Percentiles rank a stretch among this genome's conserved stretches.
Conservation (phyloP, 2,329 filamentous ascomycete species). For the Neonectria magnoliae region DNA sequence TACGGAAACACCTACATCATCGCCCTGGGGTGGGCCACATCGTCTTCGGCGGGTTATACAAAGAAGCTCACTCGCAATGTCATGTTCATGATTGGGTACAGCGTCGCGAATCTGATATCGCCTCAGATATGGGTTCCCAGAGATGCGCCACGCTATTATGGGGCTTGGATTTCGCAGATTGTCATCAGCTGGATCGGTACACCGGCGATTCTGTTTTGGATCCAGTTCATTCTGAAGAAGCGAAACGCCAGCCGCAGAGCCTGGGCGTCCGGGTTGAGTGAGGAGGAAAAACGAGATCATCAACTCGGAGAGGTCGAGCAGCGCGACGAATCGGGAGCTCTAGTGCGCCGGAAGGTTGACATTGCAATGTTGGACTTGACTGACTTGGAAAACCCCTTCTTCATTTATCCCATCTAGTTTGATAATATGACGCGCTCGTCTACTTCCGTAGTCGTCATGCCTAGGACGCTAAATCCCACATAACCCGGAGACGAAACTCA, state of each 20-base stretch:
- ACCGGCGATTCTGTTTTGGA: slow-evolving; percentile 46
- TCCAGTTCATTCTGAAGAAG: slow-evolving; percentile 43
- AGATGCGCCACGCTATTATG: slow-evolving; percentile 41
- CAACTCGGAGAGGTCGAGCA: slow-evolving; percentile 30
- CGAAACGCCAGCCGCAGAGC: slow-evolving; percentile 45
- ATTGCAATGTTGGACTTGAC: slow-evolving; percentile 50
- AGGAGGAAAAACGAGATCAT: slow-evolving; percentile 39
- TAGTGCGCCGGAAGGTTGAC: slow-evolving; percentile 46
- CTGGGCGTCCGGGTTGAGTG: slow-evolving; percentile 28
- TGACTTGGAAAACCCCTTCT: slow-evolving; percentile 52
- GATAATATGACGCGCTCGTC: neutral
- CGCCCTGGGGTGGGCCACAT: slow-evolving; percentile 50
- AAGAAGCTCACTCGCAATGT: slow-evolving; percentile 56
- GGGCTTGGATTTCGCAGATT: slow-evolving; percentile 39
- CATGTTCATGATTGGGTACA: slow-evolving; percentile 51
- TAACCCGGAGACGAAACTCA: too few species aligned
- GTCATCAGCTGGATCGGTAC: slow-evolving; percentile 48
- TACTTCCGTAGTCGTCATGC: neutral
- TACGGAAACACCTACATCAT: slow-evolving; percentile 45
- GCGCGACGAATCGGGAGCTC: slow-evolving; percentile 43
- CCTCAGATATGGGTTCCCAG: slow-evolving; percentile 49
- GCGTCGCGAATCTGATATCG: slow-evolving; percentile 47
- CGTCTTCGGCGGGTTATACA: slow-evolving; percentile 50
- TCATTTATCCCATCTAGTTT: slow-evolving; percentile 45
- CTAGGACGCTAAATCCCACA: too few species aligned